Evolutionary conservation across 2,329 filamentous ascomycete genomes (phyloP), one percentile per base, ranked within the genome.

Genomic region (Leptographium flavum): DNA sequence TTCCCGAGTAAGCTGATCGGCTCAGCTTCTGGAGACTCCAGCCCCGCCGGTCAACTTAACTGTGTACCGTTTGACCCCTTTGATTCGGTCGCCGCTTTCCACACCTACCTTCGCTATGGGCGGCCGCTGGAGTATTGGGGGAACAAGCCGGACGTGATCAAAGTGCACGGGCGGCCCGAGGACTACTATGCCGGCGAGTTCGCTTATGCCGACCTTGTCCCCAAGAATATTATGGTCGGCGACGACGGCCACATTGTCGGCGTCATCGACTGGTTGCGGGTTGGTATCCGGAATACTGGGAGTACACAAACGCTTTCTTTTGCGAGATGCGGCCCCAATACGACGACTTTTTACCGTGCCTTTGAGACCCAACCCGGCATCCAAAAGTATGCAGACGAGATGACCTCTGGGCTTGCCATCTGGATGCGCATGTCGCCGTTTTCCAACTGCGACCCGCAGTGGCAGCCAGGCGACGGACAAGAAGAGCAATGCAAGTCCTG

Each of bases 241-340:
- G 17, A 17, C 15, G 21, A 27, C 15, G 27, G 31, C 3, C 39
- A 30, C 32, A 38, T 43, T n/a, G 15, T 17, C 21, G 42, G 33
- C 42, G 14, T 43, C 25, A 25, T 43, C 23, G 42, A 43, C 42
- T 43, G 42, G 42, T 33, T 30, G 25, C 38, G 19, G 17, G 33
- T 23, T 17, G 42, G 42, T 15, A 19, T 17, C 5, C 14, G 4
- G 8, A n/a, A n/a, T n/a, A n/a, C n/a, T n/a, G n/a, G n/a, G n/a
- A n/a, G n/a, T n/a, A n/a, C n/a, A n/a, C n/a, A n/a, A n/a, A n/a
- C n/a, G n/a, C n/a, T n/a, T n/a, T n/a, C n/a, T n/a, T n/a, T n/a
- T n/a, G n/a, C n/a, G n/a, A n/a, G n/a, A n/a, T n/a, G n/a, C n/a
- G n/a, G n/a, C n/a, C 14, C 25, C 11, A 7, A 19, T 7, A 27